Conservation (phyloP, 306 rosid genomes). For the Pterocarpus santalinus region DNA sequence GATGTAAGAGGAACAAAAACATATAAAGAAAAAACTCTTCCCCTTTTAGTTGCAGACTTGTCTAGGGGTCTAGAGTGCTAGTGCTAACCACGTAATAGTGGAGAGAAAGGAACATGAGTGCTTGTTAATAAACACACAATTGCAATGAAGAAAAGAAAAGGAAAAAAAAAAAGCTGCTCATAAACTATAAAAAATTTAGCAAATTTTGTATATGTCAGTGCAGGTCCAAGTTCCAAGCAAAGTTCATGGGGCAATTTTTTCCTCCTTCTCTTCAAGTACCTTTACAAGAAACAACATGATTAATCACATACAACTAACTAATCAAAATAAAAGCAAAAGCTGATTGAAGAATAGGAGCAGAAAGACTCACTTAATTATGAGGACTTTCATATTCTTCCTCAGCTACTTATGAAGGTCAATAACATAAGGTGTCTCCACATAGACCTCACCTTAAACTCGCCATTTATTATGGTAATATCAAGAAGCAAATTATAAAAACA, state of each 20-base stretch:
- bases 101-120: constrained; percentile 12
- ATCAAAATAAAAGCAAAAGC: neutral
- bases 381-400: too few species aligned
- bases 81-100: constrained; percentile 66
- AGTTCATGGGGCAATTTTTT: constrained; percentile 77
- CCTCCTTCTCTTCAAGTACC: constrained; percentile 87
- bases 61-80: constrained; percentile 61
- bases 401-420: too few species aligned
- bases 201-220: constrained; percentile 67
- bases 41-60: constrained; percentile 75
- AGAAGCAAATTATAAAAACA: too few species aligned
- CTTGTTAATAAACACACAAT: neutral
- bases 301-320: neutral
- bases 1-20: too few species aligned
- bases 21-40: constrained; percentile 20
- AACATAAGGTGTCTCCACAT: too few species aligned
- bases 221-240: constrained; percentile 64
- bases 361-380: constrained; percentile 23
- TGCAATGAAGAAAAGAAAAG: neutral
- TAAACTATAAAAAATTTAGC: neutral
- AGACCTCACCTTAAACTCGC: too few species aligned
- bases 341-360: neutral
- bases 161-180: neutral
- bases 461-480: too few species aligned
- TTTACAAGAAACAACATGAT: constrained; percentile 33